Conservation (phyloP, 1,284 basidiomycete species). For the Marasmius oreades region DNA sequence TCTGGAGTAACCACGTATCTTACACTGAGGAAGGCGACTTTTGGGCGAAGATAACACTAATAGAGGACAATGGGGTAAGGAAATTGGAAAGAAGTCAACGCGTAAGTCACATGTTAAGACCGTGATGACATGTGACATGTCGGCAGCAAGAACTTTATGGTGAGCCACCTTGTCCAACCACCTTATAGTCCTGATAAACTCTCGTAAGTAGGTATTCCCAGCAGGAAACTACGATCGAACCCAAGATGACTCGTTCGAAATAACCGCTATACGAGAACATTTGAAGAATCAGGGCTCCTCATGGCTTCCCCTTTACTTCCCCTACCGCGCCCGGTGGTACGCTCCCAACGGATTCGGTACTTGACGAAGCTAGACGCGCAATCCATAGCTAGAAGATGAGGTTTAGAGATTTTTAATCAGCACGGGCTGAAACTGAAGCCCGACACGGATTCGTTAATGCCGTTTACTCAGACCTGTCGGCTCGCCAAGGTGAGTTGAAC, state of each 20-base stretch:
- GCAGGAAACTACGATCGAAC: constrained; percentile 62
- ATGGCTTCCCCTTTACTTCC: no score
- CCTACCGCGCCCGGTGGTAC: constrained; percentile 19
- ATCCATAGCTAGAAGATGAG: constrained; percentile 49
- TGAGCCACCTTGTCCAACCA: constrained; percentile 26
- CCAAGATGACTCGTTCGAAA: constrained; percentile 52
- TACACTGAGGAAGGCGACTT: no score
- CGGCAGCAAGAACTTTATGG: no score
- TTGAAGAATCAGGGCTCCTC: constrained; percentile 68
- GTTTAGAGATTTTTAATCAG: constrained; percentile 48
- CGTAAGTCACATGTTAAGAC: no score
- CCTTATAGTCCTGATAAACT: constrained; percentile 1
- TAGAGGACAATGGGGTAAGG: no score
- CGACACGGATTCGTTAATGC: constrained; percentile 45
- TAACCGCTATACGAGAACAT: constrained; percentile 72
- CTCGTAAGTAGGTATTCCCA: constrained; percentile 68
- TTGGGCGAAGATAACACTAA: no score
- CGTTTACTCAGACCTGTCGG: constrained; percentile 58
- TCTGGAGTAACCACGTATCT: no score
- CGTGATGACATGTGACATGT: no score
- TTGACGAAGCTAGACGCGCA: constrained; percentile 52
- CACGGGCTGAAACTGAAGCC: constrained; percentile 40
- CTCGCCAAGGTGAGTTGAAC: constrained; percentile 41
- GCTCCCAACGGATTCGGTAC: constrained; percentile 30
- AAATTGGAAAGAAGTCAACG: no score